phyloP scores from a whole-genome alignment of 371 early-diverging fungal species.

The Entomophthora muscae region DNA sequence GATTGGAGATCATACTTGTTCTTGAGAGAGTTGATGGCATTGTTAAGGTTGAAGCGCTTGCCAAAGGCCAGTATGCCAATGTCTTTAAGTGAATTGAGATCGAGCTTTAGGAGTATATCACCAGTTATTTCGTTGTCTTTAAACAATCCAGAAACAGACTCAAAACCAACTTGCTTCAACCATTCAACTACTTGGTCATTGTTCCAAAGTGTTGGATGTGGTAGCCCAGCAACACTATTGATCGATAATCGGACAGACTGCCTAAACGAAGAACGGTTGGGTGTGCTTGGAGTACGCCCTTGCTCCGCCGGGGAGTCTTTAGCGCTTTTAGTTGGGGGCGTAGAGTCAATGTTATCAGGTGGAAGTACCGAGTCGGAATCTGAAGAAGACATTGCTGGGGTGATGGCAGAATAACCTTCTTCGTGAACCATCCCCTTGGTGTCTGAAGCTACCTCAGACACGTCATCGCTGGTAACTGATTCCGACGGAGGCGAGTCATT shows the following conservation, averaged over 20 bases:
- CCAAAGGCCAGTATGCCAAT: conserved; percentile 44
- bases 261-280: conserved; percentile 3
- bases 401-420: neutral
- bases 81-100: conserved; percentile 43
- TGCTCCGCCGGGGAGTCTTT: neutral
- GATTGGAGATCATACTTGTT: conserved; percentile 13
- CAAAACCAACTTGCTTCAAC: conserved; percentile 35
- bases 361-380: neutral
- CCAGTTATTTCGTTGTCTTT: conserved; percentile 48
- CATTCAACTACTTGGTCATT: conserved; percentile 37
- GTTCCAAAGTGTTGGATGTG: conserved; percentile 27
- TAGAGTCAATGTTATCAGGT: neutral
- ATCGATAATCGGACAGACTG: conserved; percentile 1
- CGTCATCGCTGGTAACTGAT: neutral
- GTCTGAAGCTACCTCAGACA: neutral
- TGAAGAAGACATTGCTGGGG: neutral
- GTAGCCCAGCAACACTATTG: neutral
- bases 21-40: conserved; percentile 30
- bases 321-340: too few relatives aligned
- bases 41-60: conserved; percentile 43
- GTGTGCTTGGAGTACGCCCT: conserved; percentile 1
- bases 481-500: neutral
- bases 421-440: neutral
- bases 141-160: conserved; percentile 26
- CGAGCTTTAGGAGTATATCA: conserved; percentile 36